Evolutionary conservation across 2,329 filamentous ascomycete species (phyloP).

Genomic region (Pseudogymnoascus sp.): DNA sequence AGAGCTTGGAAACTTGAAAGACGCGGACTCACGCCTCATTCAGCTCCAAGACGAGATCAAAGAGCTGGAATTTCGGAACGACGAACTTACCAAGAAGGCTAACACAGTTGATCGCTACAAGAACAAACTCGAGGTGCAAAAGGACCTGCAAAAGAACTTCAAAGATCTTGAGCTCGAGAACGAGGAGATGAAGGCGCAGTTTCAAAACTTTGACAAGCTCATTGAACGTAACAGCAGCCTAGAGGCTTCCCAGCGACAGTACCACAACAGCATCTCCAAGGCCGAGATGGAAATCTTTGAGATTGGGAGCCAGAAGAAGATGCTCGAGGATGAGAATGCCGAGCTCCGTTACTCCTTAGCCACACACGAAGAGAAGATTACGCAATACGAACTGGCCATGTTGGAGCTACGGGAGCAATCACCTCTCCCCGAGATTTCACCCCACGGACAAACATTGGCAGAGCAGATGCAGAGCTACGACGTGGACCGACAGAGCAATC

Average conservation of each 20-base stretch:
- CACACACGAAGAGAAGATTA: conserved; percentile 31
- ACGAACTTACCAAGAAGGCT: conserved; percentile 51
- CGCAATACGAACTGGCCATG: conserved; percentile 37
- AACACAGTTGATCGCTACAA: conserved; percentile 55
- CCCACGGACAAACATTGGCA: conserved; percentile 37
- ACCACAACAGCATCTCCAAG: conserved; percentile 28
- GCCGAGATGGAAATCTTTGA: conserved; percentile 26
- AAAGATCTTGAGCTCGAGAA: conserved; percentile 46
- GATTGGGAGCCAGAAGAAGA: conserved; percentile 35
- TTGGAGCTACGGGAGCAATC: conserved; percentile 50
- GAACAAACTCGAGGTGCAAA: conserved; percentile 52
- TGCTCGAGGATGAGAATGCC: conserved; percentile 37
- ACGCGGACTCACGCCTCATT: conserved; percentile 39
- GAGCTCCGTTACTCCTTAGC: conserved; percentile 19
- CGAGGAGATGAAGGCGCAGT: conserved; percentile 42
- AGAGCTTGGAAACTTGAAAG: conserved; percentile 40
- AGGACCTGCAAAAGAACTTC: conserved; percentile 46
- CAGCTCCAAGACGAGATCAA: conserved; percentile 50
- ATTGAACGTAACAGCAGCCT: conserved; percentile 22
- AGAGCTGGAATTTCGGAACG: conserved; percentile 49
- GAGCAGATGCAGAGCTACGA: conserved; percentile 44
- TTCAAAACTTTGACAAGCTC: conserved; percentile 27
- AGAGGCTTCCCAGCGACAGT: conserved; percentile 31
- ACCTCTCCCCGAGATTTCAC: not conserved
- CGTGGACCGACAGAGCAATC: conserved; percentile 32